Percentiles rank a stretch among this genome's conserved stretches.
Evolutionary conservation across 106 monocot genomes (phyloP).

Genomic region (Hemerocallis citrina): DNA sequence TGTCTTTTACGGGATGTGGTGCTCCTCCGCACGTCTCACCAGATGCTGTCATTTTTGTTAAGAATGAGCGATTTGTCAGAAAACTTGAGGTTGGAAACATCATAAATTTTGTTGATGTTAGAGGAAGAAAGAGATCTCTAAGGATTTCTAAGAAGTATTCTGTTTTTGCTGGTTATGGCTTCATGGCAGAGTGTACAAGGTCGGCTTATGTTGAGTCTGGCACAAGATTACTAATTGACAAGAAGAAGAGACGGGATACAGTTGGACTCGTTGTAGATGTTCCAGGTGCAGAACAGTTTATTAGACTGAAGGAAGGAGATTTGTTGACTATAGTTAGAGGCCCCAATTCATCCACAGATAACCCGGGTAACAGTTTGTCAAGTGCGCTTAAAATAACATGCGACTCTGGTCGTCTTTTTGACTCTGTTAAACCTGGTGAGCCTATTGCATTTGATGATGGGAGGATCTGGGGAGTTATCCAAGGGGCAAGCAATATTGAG

Average conservation of each 20-base stretch:
- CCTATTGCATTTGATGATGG: slow-evolving; percentile 51
- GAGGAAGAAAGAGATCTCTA: slow-evolving; percentile 25
- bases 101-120: slow-evolving; percentile 26
- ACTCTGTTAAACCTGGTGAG: slow-evolving; percentile 34
- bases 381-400: slow-evolving; percentile 23
- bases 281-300: slow-evolving; percentile 19
- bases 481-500: slow-evolving; percentile 15
- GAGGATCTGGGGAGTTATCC: slow-evolving; percentile 29
- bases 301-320: slow-evolving; percentile 29
- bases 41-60: slow-evolving; percentile 21
- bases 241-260: slow-evolving; percentile 13
- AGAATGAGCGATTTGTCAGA: slow-evolving; percentile 19
- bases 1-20: slow-evolving; percentile 15
- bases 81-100: slow-evolving; percentile 18
- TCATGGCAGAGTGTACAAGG: slow-evolving; percentile 21
- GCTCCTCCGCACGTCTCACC: slow-evolving; percentile 23
- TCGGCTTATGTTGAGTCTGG: slow-evolving; percentile 28
- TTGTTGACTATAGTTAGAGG: slow-evolving; percentile 25
- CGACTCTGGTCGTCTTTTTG: slow-evolving; percentile 24
- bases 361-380: background rate
- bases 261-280: slow-evolving; percentile 21
- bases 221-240: slow-evolving; percentile 21
- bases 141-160: slow-evolving; percentile 11
- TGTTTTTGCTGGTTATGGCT: slow-evolving; percentile 19
- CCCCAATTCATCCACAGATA: background rate